Conservation (phyloP, 495 filamentous ascomycete genomes). For the Penicillium egyptiacum region DNA sequence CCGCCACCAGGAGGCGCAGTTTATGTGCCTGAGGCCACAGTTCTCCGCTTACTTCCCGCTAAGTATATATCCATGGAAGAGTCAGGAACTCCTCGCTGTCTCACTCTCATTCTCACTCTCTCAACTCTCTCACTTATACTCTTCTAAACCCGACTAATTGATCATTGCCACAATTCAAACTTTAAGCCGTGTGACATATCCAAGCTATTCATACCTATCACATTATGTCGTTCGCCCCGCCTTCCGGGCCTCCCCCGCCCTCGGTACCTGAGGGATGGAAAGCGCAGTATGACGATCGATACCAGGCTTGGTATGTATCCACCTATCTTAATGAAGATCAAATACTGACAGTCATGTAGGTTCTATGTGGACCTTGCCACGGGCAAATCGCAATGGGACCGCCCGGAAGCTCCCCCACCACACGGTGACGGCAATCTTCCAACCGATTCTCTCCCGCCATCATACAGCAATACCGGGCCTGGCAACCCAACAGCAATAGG, state of each 20-base stretch:
- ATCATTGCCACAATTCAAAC: background rate
- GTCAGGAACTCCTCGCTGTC: background rate
- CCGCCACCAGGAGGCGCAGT: slow-evolving; percentile 10
- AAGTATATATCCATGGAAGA: background rate
- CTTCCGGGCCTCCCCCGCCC: slow-evolving; percentile 80
- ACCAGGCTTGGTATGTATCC: slow-evolving; percentile 68
- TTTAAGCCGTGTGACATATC: too few species aligned
- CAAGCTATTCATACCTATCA: background rate
- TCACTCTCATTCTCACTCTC: background rate
- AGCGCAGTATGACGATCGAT: slow-evolving; percentile 71
- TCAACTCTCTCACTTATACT: background rate
- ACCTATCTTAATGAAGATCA: slow-evolving; percentile 11
- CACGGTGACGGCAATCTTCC: slow-evolving; percentile 47
- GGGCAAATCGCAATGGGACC: slow-evolving; percentile 85
- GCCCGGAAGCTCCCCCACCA: slow-evolving; percentile 62
- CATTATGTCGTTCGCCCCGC: slow-evolving; percentile 51
- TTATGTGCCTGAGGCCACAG: background rate
- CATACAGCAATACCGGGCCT: slow-evolving; percentile 54
- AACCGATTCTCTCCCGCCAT: slow-evolving; percentile 57
- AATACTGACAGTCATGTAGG: slow-evolving; percentile 45
- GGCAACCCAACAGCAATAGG: slow-evolving; percentile 32
- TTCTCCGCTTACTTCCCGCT: slow-evolving; percentile 5
- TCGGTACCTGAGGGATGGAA: slow-evolving; percentile 88
- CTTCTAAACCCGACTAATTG: background rate
- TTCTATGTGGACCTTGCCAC: slow-evolving; percentile 88